A percentile compares a stretch with the other conserved stretches of the same genome.
Conservation (phyloP, 2,329 filamentous ascomycete genomes). For the Cladosporium halotolerans region DNA sequence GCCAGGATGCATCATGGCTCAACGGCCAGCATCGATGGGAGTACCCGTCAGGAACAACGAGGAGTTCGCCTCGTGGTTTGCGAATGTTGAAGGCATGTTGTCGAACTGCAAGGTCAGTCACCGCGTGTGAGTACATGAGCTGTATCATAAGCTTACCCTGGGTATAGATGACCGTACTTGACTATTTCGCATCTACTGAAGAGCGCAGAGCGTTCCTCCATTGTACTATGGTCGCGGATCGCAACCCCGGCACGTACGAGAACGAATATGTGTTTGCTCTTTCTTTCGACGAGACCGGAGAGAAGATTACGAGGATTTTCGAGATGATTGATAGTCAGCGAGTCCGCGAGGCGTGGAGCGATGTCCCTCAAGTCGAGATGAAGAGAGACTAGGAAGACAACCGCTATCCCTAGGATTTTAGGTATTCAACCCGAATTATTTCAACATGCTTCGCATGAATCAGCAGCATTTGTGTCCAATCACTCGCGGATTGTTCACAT, state of each 20-base stretch:
- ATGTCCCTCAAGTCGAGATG: background rate
- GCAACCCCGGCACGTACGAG: background rate
- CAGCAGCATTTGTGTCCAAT: no score
- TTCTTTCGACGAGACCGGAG: slow-evolving; percentile 1
- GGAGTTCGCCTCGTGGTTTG: slow-evolving; percentile 1
- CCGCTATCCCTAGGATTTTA: no score
- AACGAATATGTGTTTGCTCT: slow-evolving; percentile 11
- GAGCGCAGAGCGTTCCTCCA: slow-evolving; percentile 3
- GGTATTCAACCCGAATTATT: no score
- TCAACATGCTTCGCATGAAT: no score
- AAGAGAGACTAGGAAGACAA: background rate
- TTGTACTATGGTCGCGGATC: background rate
- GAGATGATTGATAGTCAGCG: slow-evolving; percentile 9
- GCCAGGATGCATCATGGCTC: slow-evolving; percentile 3
- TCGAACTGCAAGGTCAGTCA: background rate
- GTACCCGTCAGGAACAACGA: background rate
- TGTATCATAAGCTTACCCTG: background rate
- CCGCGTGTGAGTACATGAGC: background rate
- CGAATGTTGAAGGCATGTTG: background rate
- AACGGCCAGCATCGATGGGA: background rate
- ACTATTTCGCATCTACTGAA: slow-evolving; percentile 5
- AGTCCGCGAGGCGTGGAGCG: background rate
- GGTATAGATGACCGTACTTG: background rate
- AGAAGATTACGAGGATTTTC: slow-evolving; percentile 3
- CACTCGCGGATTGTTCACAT: no score